Evolutionary conservation across 2,329 filamentous ascomycete species (phyloP).

Genomic region (Dothideomycetes sp.): DNA sequence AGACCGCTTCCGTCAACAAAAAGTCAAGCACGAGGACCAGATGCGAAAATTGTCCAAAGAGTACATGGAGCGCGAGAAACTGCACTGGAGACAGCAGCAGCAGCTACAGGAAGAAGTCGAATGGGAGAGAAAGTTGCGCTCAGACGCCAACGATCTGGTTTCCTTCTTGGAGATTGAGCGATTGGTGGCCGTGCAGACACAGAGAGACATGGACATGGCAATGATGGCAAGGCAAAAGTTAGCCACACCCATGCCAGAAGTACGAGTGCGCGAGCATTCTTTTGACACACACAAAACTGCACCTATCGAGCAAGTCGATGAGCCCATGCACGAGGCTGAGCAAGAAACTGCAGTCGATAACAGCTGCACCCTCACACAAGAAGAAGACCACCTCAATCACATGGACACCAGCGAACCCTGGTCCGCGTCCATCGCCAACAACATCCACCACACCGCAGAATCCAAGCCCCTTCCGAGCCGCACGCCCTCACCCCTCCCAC

Average conservation of each 20-base stretch:
- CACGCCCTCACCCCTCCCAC: conserved; percentile 1
- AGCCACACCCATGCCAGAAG: too few relatives aligned
- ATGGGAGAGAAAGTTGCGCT: conserved; percentile 49
- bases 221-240: conserved; percentile 26
- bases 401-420: neutral
- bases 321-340: neutral
- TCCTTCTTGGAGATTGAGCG: conserved; percentile 72
- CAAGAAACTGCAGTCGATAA: neutral
- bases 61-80: conserved; percentile 56
- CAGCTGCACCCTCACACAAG: neutral
- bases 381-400: neutral
- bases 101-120: conserved; percentile 59
- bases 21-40: conserved; percentile 30
- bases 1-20: conserved; percentile 20
- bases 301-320: neutral
- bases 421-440: neutral
- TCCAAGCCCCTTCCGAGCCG: conserved; percentile 3
- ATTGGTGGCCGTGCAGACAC: conserved; percentile 36
- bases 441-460: conserved; percentile 4
- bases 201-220: neutral
- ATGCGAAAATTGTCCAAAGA: conserved; percentile 36
- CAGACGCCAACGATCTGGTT: conserved; percentile 61
- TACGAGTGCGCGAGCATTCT: too few relatives aligned
- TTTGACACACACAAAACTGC: too few relatives aligned
- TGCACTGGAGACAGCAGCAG: conserved; percentile 36